A percentile compares a stretch with the other conserved stretches of the same genome.
These are phyloP conservation scores for Debaryomyces robertsiae DNA, from an alignment of 1,139 yeast species.

Conservation along the genomic window DNA sequence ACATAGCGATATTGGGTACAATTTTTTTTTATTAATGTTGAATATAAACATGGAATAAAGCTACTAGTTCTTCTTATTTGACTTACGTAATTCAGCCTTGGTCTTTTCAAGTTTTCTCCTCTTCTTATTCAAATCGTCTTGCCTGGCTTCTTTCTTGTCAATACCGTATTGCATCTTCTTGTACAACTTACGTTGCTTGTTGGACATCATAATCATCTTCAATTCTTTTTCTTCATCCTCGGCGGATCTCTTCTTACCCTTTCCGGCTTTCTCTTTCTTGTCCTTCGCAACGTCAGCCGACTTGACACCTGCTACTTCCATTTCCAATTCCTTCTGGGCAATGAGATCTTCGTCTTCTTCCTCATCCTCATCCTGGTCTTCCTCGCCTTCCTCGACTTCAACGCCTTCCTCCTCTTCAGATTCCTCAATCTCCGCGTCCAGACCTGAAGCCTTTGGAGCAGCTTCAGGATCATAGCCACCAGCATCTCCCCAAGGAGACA, in stretches of 20 bases:
- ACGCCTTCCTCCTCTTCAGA: conserved; percentile 45
- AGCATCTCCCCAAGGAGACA: conserved; percentile 98
- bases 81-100: conserved; percentile 55
- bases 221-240: conserved; percentile 84
- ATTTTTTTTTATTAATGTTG: conserved; percentile 6
- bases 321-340: conserved; percentile 83
- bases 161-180: conserved; percentile 94
- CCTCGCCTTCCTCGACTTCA: conserved; percentile 51
- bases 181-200: conserved; percentile 92
- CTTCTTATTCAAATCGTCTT: conserved; percentile 74
- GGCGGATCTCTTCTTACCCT: conserved; percentile 37
- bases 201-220: conserved; percentile 95
- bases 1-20: too few relatives aligned
- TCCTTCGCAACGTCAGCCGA: conserved; percentile 52
- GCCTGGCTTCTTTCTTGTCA: conserved; percentile 79
- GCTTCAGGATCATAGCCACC: conserved; percentile 86
- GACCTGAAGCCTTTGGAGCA: conserved; percentile 34
- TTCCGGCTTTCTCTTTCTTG: conserved; percentile 31
- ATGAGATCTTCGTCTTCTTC: conserved; percentile 60
- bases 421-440: conserved; percentile 52
- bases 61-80: conserved; percentile 22
- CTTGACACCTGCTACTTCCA: conserved; percentile 86
- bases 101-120: conserved; percentile 74
- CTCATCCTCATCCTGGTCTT: conserved; percentile 49
- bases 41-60: conserved; percentile 6